Conservation (phyloP, 352 stramenopile species). For the Aphanomyces euteiches region DNA sequence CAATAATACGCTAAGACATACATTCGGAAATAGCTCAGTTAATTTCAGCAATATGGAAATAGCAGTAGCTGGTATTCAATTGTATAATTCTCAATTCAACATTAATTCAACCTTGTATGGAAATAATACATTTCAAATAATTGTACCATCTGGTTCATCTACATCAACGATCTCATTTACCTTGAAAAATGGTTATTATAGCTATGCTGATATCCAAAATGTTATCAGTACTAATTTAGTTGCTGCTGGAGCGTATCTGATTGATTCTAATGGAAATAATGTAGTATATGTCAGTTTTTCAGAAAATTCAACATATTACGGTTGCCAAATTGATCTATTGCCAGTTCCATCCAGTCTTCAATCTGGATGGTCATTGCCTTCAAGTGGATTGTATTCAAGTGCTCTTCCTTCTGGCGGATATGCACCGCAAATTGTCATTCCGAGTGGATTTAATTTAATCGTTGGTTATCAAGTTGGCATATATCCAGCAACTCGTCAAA, state of each 20-base stretch:
- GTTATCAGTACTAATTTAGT: constrained; percentile 30
- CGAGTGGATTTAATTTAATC: background rate
- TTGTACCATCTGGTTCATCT: constrained; percentile 30
- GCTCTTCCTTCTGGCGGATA: constrained; percentile 27
- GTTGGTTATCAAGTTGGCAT: background rate
- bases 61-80: constrained; percentile 29
- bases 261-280: constrained; percentile 31
- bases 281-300: constrained; percentile 32
- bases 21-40: constrained; percentile 24
- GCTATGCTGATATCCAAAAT: constrained; percentile 32
- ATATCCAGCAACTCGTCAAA: background rate
- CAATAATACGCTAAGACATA: constrained; percentile 29
- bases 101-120: constrained; percentile 30
- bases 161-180: constrained; percentile 27
- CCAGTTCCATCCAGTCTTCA: constrained; percentile 26
- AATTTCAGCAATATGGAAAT: constrained; percentile 32
- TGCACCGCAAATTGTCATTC: background rate
- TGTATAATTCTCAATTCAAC: constrained; percentile 36
- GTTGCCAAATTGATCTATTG: constrained; percentile 30
- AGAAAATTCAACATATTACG: constrained; percentile 33
- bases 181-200: constrained; percentile 32
- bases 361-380: constrained; percentile 29
- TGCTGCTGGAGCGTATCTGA: constrained; percentile 33
- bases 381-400: constrained; percentile 32
- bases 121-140: constrained; percentile 33